Conservation (phyloP, 257 asterid genomes). For the Ilex asprella region DNA sequence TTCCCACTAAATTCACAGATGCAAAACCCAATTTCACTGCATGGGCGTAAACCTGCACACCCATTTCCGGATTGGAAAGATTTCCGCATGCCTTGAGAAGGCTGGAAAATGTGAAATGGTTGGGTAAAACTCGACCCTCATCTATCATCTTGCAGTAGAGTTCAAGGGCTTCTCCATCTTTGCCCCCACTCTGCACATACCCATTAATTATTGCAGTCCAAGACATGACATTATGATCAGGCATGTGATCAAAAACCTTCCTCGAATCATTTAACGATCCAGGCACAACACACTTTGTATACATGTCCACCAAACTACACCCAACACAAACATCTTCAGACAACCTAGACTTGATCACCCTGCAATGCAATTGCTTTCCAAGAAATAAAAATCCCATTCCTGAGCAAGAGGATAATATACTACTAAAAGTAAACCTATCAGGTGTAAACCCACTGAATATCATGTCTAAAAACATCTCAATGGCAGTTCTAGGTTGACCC, state of each 20-base stretch:
- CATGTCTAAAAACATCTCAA: conserved; percentile 58
- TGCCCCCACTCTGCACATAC: conserved; percentile 54
- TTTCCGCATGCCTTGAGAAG: conserved; percentile 77
- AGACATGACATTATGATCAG: conserved; percentile 81
- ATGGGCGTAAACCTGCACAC: conserved; percentile 57
- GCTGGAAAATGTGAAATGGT: conserved; percentile 76
- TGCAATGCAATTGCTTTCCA: conserved; percentile 64
- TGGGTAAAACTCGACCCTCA: conserved; percentile 54
- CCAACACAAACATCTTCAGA: conserved; percentile 80
- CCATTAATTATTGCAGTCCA: conserved; percentile 86
- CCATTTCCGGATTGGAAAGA: conserved; percentile 42
- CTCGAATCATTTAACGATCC: conserved; percentile 57
- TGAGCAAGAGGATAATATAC: conserved; percentile 76
- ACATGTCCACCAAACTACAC: conserved; percentile 88
- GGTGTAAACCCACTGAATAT: conserved; percentile 44
- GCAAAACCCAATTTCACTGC: conserved; percentile 67
- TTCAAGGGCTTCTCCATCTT: conserved; percentile 49
- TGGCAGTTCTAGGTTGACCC: conserved; percentile 40
- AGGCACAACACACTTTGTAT: conserved; percentile 47
- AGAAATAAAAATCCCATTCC: conserved; percentile 44
- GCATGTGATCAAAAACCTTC: conserved; percentile 72
- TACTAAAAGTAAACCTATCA: conserved; percentile 70
- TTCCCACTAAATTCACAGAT: conserved; percentile 65
- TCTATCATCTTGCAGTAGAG: conserved; percentile 61
- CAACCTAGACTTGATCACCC: conserved; percentile 54